Conservation (phyloP, 345 rosid genomes). For the Eucalyptus sideroxylon region DNA sequence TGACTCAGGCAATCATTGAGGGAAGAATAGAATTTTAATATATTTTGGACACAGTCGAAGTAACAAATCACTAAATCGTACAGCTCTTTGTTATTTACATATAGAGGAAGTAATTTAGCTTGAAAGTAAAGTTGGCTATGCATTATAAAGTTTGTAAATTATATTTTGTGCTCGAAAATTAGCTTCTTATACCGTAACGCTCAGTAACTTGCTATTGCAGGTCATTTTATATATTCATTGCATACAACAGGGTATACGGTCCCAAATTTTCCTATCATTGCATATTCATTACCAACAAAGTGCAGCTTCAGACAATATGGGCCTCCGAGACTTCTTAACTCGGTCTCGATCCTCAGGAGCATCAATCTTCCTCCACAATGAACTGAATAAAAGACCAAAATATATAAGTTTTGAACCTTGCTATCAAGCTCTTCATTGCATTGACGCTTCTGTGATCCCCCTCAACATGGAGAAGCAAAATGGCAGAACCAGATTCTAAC, state of each 20-base stretch:
- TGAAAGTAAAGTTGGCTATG: background rate
- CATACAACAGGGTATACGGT: too few relatives aligned
- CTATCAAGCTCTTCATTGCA: background rate
- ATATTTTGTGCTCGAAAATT: too few relatives aligned
- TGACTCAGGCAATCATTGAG: slow-evolving; percentile 55
- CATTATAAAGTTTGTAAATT: background rate
- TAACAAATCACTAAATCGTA: too few relatives aligned
- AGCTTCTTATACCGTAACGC: too few relatives aligned
- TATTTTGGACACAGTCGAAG: too few relatives aligned
- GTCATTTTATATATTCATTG: too few relatives aligned
- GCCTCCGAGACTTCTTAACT: background rate
- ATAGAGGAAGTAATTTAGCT: background rate
- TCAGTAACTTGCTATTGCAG: too few relatives aligned
- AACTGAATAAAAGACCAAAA: background rate
- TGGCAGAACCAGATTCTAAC: background rate
- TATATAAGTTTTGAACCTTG: background rate
- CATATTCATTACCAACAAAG: too few relatives aligned
- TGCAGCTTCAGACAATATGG: too few relatives aligned
- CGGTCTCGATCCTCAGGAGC: background rate
- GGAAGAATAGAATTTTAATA: background rate
- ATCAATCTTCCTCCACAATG: background rate
- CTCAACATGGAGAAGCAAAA: background rate
- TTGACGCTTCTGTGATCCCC: background rate
- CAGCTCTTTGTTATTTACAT: background rate
- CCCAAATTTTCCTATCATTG: too few relatives aligned